Percentiles rank a stretch among this genome's conserved stretches.
Evolutionary conservation across 2,329 filamentous ascomycete genomes (phyloP).

Genomic region (Colletotrichum ledebouriae): DNA sequence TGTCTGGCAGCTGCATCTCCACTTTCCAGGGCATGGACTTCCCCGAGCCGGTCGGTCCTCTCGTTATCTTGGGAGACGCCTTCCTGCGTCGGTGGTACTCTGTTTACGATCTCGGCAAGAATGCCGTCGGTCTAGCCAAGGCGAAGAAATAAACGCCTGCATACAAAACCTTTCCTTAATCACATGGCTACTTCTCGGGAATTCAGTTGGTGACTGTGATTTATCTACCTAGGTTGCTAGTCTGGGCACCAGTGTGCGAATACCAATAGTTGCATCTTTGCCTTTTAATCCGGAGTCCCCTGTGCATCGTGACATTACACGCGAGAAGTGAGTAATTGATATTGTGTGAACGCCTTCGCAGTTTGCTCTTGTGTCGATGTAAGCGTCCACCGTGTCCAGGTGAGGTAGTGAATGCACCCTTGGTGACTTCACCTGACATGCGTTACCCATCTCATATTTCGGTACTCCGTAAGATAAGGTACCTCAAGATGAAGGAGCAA

Average conservation of each 20-base stretch:
- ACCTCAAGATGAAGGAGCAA: too few relatives aligned
- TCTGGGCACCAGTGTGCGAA: slow-evolving; percentile 40
- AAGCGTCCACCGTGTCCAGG: too few relatives aligned
- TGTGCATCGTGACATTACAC: background rate
- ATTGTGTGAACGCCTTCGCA: too few relatives aligned
- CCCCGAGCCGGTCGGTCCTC: slow-evolving; percentile 87
- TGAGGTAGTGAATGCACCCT: too few relatives aligned
- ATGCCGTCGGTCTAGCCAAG: slow-evolving; percentile 89
- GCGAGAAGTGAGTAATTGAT: too few relatives aligned
- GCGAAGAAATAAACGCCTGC: slow-evolving; percentile 68
- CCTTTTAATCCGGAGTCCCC: background rate
- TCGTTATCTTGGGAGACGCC: slow-evolving; percentile 93
- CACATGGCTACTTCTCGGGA: slow-evolving; percentile 15
- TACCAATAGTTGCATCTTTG: slow-evolving; percentile 37
- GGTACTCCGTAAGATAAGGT: too few relatives aligned
- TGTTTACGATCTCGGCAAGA: slow-evolving; percentile 93
- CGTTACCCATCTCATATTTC: too few relatives aligned
- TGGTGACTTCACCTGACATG: too few relatives aligned
- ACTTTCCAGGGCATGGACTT: slow-evolving; percentile 98
- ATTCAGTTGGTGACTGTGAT: slow-evolving; percentile 35
- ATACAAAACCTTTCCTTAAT: slow-evolving; percentile 20
- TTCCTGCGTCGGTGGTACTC: slow-evolving; percentile 92
- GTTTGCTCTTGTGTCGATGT: too few relatives aligned
- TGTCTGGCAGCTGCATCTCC: slow-evolving; percentile 95
- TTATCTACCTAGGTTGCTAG: slow-evolving; percentile 36